These are phyloP conservation scores for Penicillium fuscoglaucum DNA, from an alignment of 2,329 filamentous ascomycete genomes.

Conservation along the genomic window DNA sequence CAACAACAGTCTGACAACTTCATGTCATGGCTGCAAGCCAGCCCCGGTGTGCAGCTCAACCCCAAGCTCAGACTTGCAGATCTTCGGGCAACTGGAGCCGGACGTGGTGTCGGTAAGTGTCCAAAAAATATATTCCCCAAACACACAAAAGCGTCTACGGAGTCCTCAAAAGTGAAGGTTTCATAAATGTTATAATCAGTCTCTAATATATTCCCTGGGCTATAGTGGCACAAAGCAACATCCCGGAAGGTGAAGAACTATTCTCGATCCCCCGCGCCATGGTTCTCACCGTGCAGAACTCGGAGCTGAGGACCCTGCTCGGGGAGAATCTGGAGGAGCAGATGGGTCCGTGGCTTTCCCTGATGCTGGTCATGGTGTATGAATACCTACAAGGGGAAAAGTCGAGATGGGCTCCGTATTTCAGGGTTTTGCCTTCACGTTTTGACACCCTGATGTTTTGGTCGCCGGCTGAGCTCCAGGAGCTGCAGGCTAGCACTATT, in stretches of 20 bases:
- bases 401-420: constrained; percentile 76
- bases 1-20: constrained; percentile 53
- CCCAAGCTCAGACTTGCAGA: constrained; percentile 60
- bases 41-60: constrained; percentile 55
- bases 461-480: constrained; percentile 66
- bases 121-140: constrained; percentile 6
- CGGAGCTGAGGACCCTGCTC: constrained; percentile 61
- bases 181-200: constrained; percentile 10
- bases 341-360: constrained; percentile 54
- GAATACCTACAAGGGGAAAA: constrained; percentile 61
- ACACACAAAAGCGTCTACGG: constrained; percentile 23
- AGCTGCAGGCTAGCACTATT: constrained; percentile 77
- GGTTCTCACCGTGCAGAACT: constrained; percentile 73
- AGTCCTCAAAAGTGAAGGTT: constrained; percentile 14
- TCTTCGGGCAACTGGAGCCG: constrained; percentile 56
- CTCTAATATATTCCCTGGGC: constrained; percentile 24
- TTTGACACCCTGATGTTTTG: constrained; percentile 95
- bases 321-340: constrained; percentile 54
- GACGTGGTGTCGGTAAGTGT: constrained; percentile 63
- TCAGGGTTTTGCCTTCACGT: constrained; percentile 67
- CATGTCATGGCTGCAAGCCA: constrained; percentile 56
- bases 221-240: constrained; percentile 68
- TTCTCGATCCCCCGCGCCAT: constrained; percentile 74
- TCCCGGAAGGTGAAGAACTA: constrained; percentile 71
- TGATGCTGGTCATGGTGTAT: constrained; percentile 79